A percentile compares a stretch with the other conserved stretches of the same genome.
Evolutionary conservation across 495 filamentous ascomycete species (phyloP).

Genomic region (Daldinia bambusicola): DNA sequence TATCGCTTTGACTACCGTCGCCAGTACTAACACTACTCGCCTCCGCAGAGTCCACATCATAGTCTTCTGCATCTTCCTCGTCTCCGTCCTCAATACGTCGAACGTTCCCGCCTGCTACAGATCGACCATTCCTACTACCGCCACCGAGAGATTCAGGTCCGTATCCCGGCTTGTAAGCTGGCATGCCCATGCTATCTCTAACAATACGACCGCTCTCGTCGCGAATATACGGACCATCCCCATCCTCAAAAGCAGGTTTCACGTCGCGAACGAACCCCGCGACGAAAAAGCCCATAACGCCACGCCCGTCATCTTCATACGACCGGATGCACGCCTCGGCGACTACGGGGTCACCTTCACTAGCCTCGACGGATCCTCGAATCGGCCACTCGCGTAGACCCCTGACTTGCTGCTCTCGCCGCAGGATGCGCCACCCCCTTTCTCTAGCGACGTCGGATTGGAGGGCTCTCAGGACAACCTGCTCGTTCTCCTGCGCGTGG

Average conservation of each 20-base stretch:
- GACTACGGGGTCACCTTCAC: constrained; percentile 46
- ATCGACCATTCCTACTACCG: background rate
- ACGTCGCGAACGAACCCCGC: constrained; percentile 53
- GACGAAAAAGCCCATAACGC: constrained; percentile 62
- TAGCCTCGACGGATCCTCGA: constrained; percentile 67
- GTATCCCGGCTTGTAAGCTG: constrained; percentile 51
- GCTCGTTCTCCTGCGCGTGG: constrained; percentile 86
- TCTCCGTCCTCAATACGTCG: constrained; percentile 34
- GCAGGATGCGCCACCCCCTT: constrained; percentile 80
- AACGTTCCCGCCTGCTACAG: constrained; percentile 15
- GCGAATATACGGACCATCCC: constrained; percentile 50
- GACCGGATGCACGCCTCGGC: constrained; percentile 84
- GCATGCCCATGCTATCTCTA: constrained; percentile 52
- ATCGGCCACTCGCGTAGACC: constrained; percentile 78
- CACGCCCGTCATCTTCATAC: constrained; percentile 79
- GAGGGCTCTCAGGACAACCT: constrained; percentile 77
- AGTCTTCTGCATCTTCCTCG: constrained; percentile 45
- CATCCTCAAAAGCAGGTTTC: constrained; percentile 18
- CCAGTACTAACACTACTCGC: constrained; percentile 17
- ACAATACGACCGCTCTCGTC: constrained; percentile 54
- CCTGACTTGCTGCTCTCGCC: constrained; percentile 72
- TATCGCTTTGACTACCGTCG: constrained; percentile 21
- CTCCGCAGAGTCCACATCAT: constrained; percentile 40
- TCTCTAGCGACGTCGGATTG: constrained; percentile 69
- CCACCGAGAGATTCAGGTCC: constrained; percentile 10